phyloP scores from a whole-genome alignment of 139 green algal genomes.

The Chlamydomonas sphaeroides region DNA sequence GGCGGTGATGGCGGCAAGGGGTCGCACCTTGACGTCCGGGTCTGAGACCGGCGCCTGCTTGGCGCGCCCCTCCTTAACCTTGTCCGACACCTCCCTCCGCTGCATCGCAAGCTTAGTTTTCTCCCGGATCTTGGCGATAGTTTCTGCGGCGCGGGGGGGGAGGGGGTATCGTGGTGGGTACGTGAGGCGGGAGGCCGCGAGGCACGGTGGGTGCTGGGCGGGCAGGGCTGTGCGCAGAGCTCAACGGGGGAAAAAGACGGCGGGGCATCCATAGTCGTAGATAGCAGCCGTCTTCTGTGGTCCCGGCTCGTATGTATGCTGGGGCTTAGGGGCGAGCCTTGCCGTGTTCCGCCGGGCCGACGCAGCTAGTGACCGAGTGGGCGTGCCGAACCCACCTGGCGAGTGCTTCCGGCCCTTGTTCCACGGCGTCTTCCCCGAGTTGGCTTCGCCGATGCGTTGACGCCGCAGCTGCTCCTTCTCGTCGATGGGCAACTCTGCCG shows the following conservation, averaged over 20 bases:
- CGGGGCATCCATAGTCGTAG: no score
- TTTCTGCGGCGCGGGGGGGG: constrained; percentile 36
- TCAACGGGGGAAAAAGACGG: no score
- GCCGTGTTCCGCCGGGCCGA: no score
- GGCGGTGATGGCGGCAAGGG: no score
- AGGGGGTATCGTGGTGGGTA: not conserved
- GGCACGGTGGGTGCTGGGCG: no score
- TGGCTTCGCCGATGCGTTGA: constrained; percentile 64
- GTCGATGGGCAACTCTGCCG: no score
- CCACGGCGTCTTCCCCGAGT: constrained; percentile 68
- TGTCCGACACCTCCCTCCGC: constrained; percentile 33
- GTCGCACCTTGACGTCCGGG: not conserved
- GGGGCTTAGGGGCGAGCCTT: no score
- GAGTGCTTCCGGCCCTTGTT: constrained; percentile 72
- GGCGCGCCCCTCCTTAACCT: constrained; percentile 28
- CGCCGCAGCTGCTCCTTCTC: constrained; percentile 60
- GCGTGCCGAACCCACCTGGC: constrained; percentile 33
- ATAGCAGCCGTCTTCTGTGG: no score
- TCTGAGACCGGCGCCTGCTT: not conserved
- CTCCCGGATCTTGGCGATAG: constrained; percentile 48
- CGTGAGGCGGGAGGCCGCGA: no score
- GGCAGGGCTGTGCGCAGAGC: no score
- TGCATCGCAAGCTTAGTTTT: constrained; percentile 45
- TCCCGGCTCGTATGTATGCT: no score
- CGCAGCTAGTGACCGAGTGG: no score